phyloP scores from a whole-genome alignment of 208 protist species.

The Naegleria fowleri region DNA sequence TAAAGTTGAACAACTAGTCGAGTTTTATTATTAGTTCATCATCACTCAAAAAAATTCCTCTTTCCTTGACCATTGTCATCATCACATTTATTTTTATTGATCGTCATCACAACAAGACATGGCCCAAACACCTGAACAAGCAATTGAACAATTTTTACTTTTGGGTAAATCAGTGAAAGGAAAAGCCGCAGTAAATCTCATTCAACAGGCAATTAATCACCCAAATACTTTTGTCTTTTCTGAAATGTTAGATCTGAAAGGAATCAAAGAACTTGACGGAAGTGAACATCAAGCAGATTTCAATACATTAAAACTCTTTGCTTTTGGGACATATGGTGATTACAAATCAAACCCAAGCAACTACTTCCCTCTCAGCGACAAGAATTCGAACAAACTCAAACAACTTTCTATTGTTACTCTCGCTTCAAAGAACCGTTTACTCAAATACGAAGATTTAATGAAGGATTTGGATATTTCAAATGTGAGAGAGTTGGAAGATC shows the following conservation, averaged over 20 bases:
- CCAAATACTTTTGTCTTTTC: not conserved
- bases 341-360: not conserved
- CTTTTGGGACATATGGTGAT: conserved; percentile 11
- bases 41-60: not conserved
- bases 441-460: not conserved
- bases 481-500: conserved; percentile 18
- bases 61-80: not conserved
- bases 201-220: not conserved
- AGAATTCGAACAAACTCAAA: conserved; percentile 1
- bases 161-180: not conserved
- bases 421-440: not conserved
- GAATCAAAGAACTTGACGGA: not conserved
- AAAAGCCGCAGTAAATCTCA: not conserved
- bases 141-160: not conserved
- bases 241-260: not conserved
- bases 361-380: not conserved
- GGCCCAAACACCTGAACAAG: conserved; percentile 15
- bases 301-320: not conserved
- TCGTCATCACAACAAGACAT: not conserved
- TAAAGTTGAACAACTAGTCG: too few relatives aligned
- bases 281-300: not conserved
- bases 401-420: conserved; percentile 17
- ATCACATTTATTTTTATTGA: not conserved
- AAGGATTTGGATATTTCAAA: not conserved
- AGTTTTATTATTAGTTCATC: not conserved